A percentile compares a stretch with the other conserved stretches of the same genome.
These are phyloP conservation scores for Phytophthora sojae DNA, from an alignment of 352 stramenopile genomes.

Conservation along the genomic window DNA sequence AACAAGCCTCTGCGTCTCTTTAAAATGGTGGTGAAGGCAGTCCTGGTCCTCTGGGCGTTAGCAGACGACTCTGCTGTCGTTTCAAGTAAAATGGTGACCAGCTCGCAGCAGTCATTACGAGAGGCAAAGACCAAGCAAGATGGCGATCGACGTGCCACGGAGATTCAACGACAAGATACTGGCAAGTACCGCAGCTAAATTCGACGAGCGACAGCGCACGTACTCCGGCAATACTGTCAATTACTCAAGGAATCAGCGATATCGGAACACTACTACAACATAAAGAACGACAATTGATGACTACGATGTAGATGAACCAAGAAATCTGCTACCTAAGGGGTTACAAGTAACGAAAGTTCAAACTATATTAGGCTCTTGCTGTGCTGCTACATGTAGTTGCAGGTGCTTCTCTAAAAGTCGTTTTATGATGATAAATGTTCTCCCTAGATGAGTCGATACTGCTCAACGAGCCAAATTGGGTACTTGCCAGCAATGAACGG, in stretches of 20 bases:
- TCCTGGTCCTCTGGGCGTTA: conserved; percentile 6
- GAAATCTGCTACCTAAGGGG: too few species aligned
- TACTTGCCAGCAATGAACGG: conserved; percentile 24
- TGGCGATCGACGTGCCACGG: conserved; percentile 5
- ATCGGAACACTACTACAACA: background rate
- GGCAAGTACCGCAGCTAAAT: background rate
- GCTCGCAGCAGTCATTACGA: background rate
- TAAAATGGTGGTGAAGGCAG: background rate
- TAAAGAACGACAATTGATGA: background rate
- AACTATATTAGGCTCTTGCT: too few species aligned
- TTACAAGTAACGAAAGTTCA: too few species aligned
- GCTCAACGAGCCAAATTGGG: conserved; percentile 15
- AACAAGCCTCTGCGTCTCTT: too few species aligned
- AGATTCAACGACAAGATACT: conserved; percentile 6
- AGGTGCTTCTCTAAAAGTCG: too few species aligned
- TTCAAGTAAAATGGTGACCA: background rate
- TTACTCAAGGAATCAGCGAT: conserved; percentile 9
- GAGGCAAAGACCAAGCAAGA: conserved; percentile 13
- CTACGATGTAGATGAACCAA: too few species aligned
- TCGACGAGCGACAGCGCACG: conserved; percentile 2
- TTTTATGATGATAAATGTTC: too few species aligned
- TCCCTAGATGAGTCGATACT: background rate
- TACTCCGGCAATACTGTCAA: conserved; percentile 24
- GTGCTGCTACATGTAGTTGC: too few species aligned
- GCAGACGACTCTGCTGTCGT: background rate